phyloP scores from a whole-genome alignment of 306 rosid species.

The Vicia faba region DNA sequence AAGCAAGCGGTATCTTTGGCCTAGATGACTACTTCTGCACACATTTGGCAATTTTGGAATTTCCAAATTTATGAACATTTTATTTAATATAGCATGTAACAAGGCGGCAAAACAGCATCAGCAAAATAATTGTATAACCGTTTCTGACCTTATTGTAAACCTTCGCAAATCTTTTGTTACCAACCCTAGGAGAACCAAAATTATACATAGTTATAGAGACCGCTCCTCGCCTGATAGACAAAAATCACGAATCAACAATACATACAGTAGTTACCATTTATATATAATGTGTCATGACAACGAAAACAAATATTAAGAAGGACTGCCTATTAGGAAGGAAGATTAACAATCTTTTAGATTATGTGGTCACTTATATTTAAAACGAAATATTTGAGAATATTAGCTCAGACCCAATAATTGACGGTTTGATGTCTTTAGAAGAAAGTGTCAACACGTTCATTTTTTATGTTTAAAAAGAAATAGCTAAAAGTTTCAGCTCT shows the following conservation, averaged over 20 bases:
- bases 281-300: neutral
- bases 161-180: constrained; percentile 88
- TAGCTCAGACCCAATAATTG: too few relatives aligned
- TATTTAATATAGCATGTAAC: constrained; percentile 21
- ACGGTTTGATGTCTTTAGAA: too few relatives aligned
- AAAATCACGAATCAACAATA: constrained; percentile 14
- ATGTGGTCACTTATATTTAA: too few relatives aligned
- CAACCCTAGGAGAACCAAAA: constrained; percentile 99
- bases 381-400: too few relatives aligned
- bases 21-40: too few relatives aligned
- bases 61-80: constrained; percentile 10
- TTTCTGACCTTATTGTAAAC: constrained; percentile 77
- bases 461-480: too few relatives aligned
- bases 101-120: constrained; percentile 22
- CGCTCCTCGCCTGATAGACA: constrained; percentile 60
- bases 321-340: too few relatives aligned
- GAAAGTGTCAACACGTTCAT: too few relatives aligned
- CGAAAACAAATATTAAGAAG: neutral
- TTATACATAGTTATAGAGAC: constrained; percentile 85
- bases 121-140: constrained; percentile 21
- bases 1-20: too few relatives aligned
- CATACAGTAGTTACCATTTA: constrained; percentile 13
- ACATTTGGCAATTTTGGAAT: too few relatives aligned
- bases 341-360: too few relatives aligned
- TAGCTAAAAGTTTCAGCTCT: too few relatives aligned